Evolutionary conservation across 495 filamentous ascomycete species (phyloP).

Genomic region (Durotheca rogersii): DNA sequence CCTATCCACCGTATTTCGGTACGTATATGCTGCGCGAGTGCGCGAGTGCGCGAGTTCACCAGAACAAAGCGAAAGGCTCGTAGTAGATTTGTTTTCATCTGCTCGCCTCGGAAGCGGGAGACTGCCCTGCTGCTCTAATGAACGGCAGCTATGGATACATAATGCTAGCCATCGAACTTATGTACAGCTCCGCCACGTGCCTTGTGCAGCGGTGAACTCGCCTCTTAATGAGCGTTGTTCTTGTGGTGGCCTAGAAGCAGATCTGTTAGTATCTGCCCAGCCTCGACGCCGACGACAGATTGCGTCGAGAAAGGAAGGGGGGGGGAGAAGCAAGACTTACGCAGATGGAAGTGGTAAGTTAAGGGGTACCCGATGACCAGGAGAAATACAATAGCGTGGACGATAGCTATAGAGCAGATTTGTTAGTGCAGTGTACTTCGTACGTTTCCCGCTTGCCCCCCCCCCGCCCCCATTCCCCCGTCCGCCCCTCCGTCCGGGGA

Average conservation of each 20-base stretch:
- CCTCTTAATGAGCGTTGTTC: conserved; percentile 95
- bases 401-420: conserved; percentile 61
- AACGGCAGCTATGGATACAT: conserved; percentile 24
- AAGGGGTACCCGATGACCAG: conserved; percentile 84
- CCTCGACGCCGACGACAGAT: too few relatives aligned
- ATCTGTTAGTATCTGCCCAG: conserved; percentile 37
- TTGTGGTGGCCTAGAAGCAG: conserved; percentile 96
- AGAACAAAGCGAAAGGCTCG: too few relatives aligned
- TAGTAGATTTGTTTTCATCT: too few relatives aligned
- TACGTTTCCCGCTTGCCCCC: too few relatives aligned
- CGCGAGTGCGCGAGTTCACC: too few relatives aligned
- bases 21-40: too few relatives aligned
- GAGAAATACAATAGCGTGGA: conserved; percentile 77
- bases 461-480: too few relatives aligned
- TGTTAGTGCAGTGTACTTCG: conserved; percentile 35
- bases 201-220: conserved; percentile 6
- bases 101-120: conserved; percentile 21
- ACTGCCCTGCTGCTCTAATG: conserved; percentile 30
- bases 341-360: conserved; percentile 99
- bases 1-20: too few relatives aligned
- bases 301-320: background rate
- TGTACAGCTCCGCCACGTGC: conserved; percentile 41
- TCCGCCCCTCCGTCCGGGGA: too few relatives aligned
- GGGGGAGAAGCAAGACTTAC: too few relatives aligned
- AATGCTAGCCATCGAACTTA: conserved; percentile 39